Evolutionary conservation across 2,329 filamentous ascomycete species (phyloP).

Genomic region (Neospermospora avenae): DNA sequence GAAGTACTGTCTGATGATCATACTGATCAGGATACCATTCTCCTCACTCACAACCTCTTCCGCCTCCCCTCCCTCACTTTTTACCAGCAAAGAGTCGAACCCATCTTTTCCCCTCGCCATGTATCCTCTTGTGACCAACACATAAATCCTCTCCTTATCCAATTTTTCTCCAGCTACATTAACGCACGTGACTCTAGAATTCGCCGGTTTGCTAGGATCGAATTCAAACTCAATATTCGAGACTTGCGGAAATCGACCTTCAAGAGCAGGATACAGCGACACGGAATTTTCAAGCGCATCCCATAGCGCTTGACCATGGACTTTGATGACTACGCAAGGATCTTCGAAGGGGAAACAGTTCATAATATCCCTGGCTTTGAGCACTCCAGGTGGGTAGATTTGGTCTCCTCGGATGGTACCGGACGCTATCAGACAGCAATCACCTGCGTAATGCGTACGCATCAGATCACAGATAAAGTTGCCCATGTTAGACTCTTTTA

Average conservation of each 20-base stretch:
- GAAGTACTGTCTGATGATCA: slow-evolving; percentile 19
- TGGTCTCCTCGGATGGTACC: slow-evolving; percentile 18
- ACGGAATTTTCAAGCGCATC: slow-evolving; percentile 15
- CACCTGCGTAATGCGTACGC: slow-evolving; percentile 16
- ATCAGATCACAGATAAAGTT: slow-evolving; percentile 18
- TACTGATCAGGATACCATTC: slow-evolving; percentile 17
- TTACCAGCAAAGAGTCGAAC: slow-evolving; percentile 12
- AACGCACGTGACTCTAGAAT: slow-evolving; percentile 10
- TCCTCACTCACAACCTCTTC: slow-evolving; percentile 16
- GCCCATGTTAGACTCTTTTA: slow-evolving; percentile 19
- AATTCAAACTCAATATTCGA: slow-evolving; percentile 19
- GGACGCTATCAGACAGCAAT: slow-evolving; percentile 16
- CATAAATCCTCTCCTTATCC: slow-evolving; percentile 10
- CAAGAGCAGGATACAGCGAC: slow-evolving; percentile 14
- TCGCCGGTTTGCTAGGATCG: slow-evolving; percentile 7
- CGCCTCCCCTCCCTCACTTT: slow-evolving; percentile 12
- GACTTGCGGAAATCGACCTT: slow-evolving; percentile 17
- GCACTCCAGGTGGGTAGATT: slow-evolving; percentile 14
- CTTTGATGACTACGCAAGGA: slow-evolving; percentile 16
- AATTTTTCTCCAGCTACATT: slow-evolving; percentile 11
- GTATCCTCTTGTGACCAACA: slow-evolving; percentile 14
- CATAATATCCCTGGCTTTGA: slow-evolving; percentile 16
- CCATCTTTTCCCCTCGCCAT: slow-evolving; percentile 17
- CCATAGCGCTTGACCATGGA: slow-evolving; percentile 11
- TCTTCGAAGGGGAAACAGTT: slow-evolving; percentile 19